These are phyloP conservation scores for Geotrichum reessii DNA, from an alignment of 1,139 yeast genomes.

Conservation along the genomic window DNA sequence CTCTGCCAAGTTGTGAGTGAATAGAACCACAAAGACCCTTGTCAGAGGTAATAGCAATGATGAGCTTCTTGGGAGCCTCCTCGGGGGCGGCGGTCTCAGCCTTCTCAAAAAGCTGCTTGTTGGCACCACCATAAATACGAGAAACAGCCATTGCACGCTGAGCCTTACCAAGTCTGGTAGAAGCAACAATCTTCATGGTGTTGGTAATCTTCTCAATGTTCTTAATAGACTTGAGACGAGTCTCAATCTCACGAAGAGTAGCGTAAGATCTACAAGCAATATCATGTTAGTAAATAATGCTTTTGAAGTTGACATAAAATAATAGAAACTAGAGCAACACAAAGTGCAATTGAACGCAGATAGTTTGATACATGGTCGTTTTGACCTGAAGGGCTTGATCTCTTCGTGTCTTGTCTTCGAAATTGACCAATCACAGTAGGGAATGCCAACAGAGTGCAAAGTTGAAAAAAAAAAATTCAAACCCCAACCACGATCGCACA, in stretches of 20 bases:
- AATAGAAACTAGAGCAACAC: too few relatives aligned
- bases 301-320: too few relatives aligned
- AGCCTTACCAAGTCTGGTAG: slow-evolving; percentile 93
- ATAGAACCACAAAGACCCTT: slow-evolving; percentile 98
- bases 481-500: too few relatives aligned
- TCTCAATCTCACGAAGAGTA: slow-evolving; percentile 96
- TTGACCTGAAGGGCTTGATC: background rate
- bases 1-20: slow-evolving; percentile 89
- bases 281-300: background rate
- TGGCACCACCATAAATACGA: slow-evolving; percentile 77
- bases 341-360: too few relatives aligned
- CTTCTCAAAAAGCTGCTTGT: slow-evolving; percentile 68
- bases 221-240: slow-evolving; percentile 95
- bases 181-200: slow-evolving; percentile 98
- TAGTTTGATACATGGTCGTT: too few relatives aligned
- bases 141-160: slow-evolving; percentile 92
- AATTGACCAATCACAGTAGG: background rate
- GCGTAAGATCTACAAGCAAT: slow-evolving; percentile 79
- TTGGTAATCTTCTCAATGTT: slow-evolving; percentile 98
- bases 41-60: slow-evolving; percentile 89
- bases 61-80: slow-evolving; percentile 49
- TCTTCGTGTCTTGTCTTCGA: background rate
- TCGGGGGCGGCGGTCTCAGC: slow-evolving; percentile 65
- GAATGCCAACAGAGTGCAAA: slow-evolving; percentile 23
- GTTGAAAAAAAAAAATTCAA: background rate